These are phyloP conservation scores for Xerophyta viscosa DNA, from an alignment of 106 monocot genomes.

Conservation along the genomic window DNA sequence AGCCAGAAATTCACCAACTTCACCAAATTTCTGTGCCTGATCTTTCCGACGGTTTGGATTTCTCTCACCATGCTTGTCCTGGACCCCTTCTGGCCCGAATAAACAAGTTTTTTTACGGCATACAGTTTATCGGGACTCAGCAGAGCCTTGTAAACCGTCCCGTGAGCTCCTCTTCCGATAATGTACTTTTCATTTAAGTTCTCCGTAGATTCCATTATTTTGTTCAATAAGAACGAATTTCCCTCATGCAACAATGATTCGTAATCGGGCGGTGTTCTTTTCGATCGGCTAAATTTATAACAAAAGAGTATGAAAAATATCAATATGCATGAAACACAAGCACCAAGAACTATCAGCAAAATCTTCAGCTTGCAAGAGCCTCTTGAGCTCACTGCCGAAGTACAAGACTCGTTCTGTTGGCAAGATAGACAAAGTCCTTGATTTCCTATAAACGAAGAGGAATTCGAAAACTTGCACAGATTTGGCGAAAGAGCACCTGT, in stretches of 20 bases:
- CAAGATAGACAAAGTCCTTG: slow-evolving; percentile 56
- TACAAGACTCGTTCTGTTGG: slow-evolving; percentile 21
- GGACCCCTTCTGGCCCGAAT: slow-evolving; percentile 20
- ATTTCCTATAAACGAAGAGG: slow-evolving; percentile 68
- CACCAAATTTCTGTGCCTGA: slow-evolving; percentile 71
- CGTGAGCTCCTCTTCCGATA: slow-evolving; percentile 72
- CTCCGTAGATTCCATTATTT: slow-evolving; percentile 78
- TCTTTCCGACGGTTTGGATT: slow-evolving; percentile 55
- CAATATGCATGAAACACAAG: slow-evolving; percentile 23
- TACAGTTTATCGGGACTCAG: slow-evolving; percentile 37
- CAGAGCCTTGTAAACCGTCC: slow-evolving; percentile 80
- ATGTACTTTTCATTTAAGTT: slow-evolving; percentile 60
- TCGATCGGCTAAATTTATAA: slow-evolving; percentile 10
- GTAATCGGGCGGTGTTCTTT: slow-evolving; percentile 10
- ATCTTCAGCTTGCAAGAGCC: slow-evolving; percentile 17
- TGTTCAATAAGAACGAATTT: slow-evolving; percentile 56
- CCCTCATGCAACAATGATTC: slow-evolving; percentile 36
- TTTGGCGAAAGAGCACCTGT: slow-evolving; percentile 46
- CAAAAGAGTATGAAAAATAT: slow-evolving; percentile 19
- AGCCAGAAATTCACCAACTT: slow-evolving; percentile 61
- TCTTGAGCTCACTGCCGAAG: slow-evolving; percentile 9
- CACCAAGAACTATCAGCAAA: slow-evolving; percentile 32
- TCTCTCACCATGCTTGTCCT: slow-evolving; percentile 57
- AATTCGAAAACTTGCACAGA: slow-evolving; percentile 31
- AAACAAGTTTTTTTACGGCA: slow-evolving; percentile 73